These are phyloP conservation scores for Backusella westeae DNA, from an alignment of 192 early-diverging fungal genomes.

Conservation along the genomic window DNA sequence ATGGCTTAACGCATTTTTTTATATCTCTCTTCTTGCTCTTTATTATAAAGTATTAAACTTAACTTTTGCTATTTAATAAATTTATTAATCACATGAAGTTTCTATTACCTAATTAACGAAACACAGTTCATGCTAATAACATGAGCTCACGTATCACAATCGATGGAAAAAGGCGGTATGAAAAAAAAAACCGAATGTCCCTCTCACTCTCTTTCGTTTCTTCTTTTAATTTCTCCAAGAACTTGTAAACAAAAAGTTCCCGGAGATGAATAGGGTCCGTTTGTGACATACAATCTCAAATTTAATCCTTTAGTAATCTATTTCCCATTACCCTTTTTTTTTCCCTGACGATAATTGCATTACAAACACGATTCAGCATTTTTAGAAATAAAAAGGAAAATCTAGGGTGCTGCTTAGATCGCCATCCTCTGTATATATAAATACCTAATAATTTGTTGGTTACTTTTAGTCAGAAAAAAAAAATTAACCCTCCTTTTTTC, in stretches of 20 bases:
- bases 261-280: neutral
- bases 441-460: neutral
- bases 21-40: neutral
- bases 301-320: neutral
- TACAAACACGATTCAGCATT: neutral
- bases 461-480: neutral
- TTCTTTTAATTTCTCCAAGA: too few species aligned
- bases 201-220: neutral
- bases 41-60: neutral
- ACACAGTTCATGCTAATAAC: neutral
- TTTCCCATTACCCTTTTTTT: neutral
- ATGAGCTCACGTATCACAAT: neutral
- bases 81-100: neutral
- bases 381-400: conserved; percentile 3
- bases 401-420: neutral
- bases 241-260: neutral
- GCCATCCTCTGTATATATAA: neutral
- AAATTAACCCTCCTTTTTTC: neutral
- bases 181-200: neutral
- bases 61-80: neutral
- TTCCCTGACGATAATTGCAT: conserved; percentile 2
- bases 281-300: neutral
- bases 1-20: neutral
- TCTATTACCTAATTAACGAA: neutral
- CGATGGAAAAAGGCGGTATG: neutral